Evolutionary conservation across 2,329 filamentous ascomycete genomes (phyloP), one percentile per base, ranked within the genome.

Genomic region (Claviceps sp.): DNA sequence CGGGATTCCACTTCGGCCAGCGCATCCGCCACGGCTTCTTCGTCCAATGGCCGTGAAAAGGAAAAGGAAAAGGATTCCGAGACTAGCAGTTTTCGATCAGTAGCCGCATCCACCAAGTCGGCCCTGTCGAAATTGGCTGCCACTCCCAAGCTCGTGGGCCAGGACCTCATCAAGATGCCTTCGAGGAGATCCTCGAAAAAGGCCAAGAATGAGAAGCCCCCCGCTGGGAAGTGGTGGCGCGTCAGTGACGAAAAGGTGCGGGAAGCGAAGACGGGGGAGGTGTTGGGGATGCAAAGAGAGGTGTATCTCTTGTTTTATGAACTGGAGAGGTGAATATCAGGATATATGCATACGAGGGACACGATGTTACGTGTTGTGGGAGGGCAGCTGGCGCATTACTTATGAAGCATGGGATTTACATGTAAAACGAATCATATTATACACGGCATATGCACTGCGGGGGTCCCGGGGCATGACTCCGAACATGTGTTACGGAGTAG

Each of bases 291-390:
- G 89, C 89, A 96, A 69, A 85, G 84, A 61, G 93, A 98, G 68
- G 91, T 97, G 0, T 98, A 98, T 66, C 72, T 98, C 64, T 69
- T 98, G 50, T 98, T 98, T 67, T 98, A 98, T 68, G 91, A 97
- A 72, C 71, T 95, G 60, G 86, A 91, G 57, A 74, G 73, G 59
- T 67, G 69, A 54, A 11, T 11, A 4, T 34, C 4, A 10, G 50
- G 42, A 16, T 11, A 1, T 38, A n/a, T 14, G 40, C 17, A 24
- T 6, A 30, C 16, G 17, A 26, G 4, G 11, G 14, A 5, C n/a
- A 22, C 3, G 40, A 10, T 42, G 8, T 4, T 34, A 34, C 30
- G 30, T 34, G 30, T 11, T 34, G 30, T 34, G 30, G 30, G 30
- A 11, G 30, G 30, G 30, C 30, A 34, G 30, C 30, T 34, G 30